Percentiles rank a stretch among this genome's conserved stretches.
These are phyloP conservation scores for Zygosaccharomyces kombuchaensis DNA, from an alignment of 805 yeast genomes.

Conservation along the genomic window DNA sequence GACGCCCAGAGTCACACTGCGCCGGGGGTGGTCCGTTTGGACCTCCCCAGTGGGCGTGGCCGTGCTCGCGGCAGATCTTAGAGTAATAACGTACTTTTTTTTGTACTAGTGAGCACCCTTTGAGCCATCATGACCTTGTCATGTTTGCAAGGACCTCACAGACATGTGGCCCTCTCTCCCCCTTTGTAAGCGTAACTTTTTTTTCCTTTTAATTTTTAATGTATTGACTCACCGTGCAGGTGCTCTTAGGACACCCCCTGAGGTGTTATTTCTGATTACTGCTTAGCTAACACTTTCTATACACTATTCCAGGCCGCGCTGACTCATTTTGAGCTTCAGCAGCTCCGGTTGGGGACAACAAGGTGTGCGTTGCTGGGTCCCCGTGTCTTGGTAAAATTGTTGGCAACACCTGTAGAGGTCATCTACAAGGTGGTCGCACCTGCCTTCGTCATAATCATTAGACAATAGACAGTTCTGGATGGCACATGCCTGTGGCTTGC, in stretches of 20 bases:
- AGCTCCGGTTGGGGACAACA: constrained; percentile 76
- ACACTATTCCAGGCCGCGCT: constrained; percentile 39
- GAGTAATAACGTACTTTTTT: constrained; percentile 35
- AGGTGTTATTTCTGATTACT: background rate
- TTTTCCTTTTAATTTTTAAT: too few species aligned
- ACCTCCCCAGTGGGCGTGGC: constrained; percentile 37
- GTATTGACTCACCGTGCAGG: background rate
- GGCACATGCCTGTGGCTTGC: constrained; percentile 77
- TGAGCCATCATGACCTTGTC: background rate
- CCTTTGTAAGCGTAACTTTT: background rate
- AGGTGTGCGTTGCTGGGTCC: constrained; percentile 55
- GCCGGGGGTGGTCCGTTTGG: constrained; percentile 20
- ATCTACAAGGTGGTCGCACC: constrained; percentile 67
- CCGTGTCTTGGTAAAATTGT: constrained; percentile 56
- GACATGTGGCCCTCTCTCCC: background rate
- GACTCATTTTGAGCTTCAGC: constrained; percentile 59
- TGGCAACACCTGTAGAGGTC: constrained; percentile 71
- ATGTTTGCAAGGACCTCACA: constrained; percentile 5
- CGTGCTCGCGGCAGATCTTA: constrained; percentile 96
- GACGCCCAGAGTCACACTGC: constrained; percentile 74
- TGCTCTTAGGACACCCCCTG: background rate
- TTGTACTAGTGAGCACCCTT: background rate
- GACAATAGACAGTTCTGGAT: constrained; percentile 64
- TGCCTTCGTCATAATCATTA: constrained; percentile 64
- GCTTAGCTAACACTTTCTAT: background rate